Evolutionary conservation across 192 early-diverging fungal species (phyloP).

Genomic region (Entomortierella beljakovae): DNA sequence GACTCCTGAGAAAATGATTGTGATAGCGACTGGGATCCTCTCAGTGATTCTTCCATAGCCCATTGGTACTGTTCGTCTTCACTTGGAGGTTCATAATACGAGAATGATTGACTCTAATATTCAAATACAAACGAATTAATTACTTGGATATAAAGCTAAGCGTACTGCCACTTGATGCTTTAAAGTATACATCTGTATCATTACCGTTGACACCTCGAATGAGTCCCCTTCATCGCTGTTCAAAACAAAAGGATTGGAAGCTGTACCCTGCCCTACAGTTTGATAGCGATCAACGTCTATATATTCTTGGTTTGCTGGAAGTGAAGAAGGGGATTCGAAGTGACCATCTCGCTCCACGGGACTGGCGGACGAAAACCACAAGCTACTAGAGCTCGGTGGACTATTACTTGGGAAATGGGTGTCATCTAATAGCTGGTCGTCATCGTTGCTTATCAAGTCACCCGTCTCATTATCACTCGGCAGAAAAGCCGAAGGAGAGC

Average conservation of each 20-base stretch:
- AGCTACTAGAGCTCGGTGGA: constrained; percentile 16
- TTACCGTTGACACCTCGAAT: constrained; percentile 8
- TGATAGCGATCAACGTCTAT: constrained; percentile 1
- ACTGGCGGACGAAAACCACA: constrained; percentile 24
- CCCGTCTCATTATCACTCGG: not conserved
- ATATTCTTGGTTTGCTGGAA: not conserved
- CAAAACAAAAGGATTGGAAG: constrained; percentile 8
- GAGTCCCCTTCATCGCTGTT: constrained; percentile 27
- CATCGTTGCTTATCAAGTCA: not conserved
- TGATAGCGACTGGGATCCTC: constrained; percentile 23
- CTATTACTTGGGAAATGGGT: constrained; percentile 23
- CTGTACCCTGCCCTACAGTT: not conserved
- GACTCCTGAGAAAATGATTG: constrained; percentile 16
- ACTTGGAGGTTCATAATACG: constrained; percentile 20
- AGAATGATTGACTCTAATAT: constrained; percentile 15
- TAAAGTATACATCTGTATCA: too few species aligned
- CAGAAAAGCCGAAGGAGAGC: constrained; percentile 9
- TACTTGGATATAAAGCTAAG: too few species aligned
- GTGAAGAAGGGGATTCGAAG: not conserved
- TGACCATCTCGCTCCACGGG: not conserved
- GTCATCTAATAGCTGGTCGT: not conserved
- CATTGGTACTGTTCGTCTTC: constrained; percentile 40
- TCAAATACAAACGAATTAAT: not conserved
- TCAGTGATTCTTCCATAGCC: constrained; percentile 41
- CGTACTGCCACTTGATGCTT: too few species aligned